Evolutionary conservation across 495 filamentous ascomycete genomes (phyloP).

Genomic region (Hypoxylon rickii): DNA sequence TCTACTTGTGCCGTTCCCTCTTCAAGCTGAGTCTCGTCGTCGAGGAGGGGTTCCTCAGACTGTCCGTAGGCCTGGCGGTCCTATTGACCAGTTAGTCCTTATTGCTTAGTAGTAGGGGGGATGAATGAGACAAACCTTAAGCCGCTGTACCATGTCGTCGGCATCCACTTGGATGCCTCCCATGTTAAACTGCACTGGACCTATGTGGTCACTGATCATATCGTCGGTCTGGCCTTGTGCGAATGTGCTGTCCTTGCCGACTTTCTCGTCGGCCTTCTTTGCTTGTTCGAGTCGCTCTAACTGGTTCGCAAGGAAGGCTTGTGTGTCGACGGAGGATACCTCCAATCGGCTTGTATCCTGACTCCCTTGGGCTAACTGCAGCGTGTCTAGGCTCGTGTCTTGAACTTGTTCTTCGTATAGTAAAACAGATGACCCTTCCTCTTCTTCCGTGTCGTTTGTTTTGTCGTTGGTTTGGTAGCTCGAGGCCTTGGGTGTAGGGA

Average conservation of each 20-base stretch:
- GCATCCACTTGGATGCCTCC: conserved; percentile 96
- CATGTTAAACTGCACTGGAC: conserved; percentile 96
- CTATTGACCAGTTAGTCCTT: conserved; percentile 37
- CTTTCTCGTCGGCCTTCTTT: conserved; percentile 65
- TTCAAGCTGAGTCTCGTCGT: conserved; percentile 36
- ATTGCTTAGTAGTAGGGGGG: not conserved
- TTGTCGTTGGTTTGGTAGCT: conserved; percentile 9
- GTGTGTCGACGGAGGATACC: conserved; percentile 74
- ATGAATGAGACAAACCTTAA: conserved; percentile 63
- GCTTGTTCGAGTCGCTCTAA: conserved; percentile 72
- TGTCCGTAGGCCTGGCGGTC: conserved; percentile 52
- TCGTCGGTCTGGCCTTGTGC: conserved; percentile 53
- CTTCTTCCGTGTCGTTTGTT: conserved; percentile 25
- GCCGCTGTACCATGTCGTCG: conserved; percentile 88
- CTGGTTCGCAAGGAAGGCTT: conserved; percentile 76
- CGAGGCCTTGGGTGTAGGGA: conserved; percentile 35
- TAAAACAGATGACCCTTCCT: conserved; percentile 62
- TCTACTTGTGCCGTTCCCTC: conserved; percentile 46
- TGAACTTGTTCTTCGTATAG: conserved; percentile 81
- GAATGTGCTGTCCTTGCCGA: conserved; percentile 55
- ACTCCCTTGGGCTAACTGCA: conserved; percentile 54
- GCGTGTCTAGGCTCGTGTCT: conserved; percentile 67
- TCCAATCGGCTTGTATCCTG: conserved; percentile 62
- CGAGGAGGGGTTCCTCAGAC: conserved; percentile 41
- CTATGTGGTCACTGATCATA: conserved; percentile 84